Conservation (phyloP, 345 rosid genomes). For the Sisymbrium altissimum region DNA sequence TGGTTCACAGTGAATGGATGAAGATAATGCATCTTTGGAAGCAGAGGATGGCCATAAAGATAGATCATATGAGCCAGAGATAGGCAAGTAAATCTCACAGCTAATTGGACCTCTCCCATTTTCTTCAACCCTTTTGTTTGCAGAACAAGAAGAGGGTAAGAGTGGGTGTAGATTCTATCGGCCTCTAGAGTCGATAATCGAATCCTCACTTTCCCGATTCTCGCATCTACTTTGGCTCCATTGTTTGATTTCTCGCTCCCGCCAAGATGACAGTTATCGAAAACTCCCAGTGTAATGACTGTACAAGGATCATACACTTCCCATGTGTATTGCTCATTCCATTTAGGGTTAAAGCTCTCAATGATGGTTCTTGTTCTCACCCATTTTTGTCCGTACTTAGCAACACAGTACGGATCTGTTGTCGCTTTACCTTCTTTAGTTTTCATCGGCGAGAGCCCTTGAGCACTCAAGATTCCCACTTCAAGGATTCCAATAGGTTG, state of each 20-base stretch:
- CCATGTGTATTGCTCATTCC: slow-evolving; percentile 94
- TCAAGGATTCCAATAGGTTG: slow-evolving; percentile 81
- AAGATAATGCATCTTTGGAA: slow-evolving; percentile 86
- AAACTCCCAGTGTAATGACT: slow-evolving; percentile 74
- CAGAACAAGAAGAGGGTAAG: slow-evolving; percentile 75
- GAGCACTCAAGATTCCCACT: slow-evolving; percentile 79
- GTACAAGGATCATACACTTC: slow-evolving; percentile 86
- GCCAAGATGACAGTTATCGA: slow-evolving; percentile 78
- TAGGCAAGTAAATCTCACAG: slow-evolving; percentile 69
- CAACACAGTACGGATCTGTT: slow-evolving; percentile 82
- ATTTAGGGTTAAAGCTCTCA: slow-evolving; percentile 65
- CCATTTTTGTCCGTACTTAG: slow-evolving; percentile 88
- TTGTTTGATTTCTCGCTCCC: slow-evolving; percentile 52
- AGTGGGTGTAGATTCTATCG: slow-evolving; percentile 68
- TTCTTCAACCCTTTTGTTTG: slow-evolving; percentile 73
- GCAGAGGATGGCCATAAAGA: slow-evolving; percentile 67
- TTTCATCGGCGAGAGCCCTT: slow-evolving; percentile 77
- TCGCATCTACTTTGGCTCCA: slow-evolving; percentile 54
- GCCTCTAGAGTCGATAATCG: slow-evolving; percentile 72
- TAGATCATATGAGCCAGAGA: slow-evolving; percentile 70
- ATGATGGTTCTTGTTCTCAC: slow-evolving; percentile 74
- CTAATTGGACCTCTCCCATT: slow-evolving; percentile 82
- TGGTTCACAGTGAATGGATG: slow-evolving; percentile 88
- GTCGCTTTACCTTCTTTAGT: slow-evolving; percentile 56
- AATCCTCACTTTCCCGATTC: slow-evolving; percentile 79